phyloP scores from a whole-genome alignment of 1,284 basidiomycete genomes.

The Meira miltonrushii region DNA sequence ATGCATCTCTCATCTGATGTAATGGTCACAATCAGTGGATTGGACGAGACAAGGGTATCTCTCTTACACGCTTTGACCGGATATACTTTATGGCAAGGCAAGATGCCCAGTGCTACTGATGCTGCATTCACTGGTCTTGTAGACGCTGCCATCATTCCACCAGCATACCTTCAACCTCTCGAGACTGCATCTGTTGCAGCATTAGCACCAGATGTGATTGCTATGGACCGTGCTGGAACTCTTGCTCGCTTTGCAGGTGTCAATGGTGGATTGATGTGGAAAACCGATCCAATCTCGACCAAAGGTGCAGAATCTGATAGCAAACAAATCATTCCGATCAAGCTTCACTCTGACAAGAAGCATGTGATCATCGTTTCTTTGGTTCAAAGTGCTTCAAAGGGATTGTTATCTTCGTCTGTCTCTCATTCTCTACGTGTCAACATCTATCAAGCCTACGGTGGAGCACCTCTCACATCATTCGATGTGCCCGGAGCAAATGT shows the following conservation, averaged over 20 bases:
- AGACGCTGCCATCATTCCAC: slow-evolving; percentile 33
- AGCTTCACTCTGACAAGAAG: background rate
- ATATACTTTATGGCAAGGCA: slow-evolving; percentile 59
- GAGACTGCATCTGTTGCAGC: slow-evolving; percentile 6
- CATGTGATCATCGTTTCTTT: slow-evolving; percentile 5
- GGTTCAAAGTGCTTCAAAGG: background rate
- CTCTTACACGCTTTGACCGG: slow-evolving; percentile 67
- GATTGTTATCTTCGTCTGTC: slow-evolving; percentile 1
- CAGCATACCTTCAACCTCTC: background rate
- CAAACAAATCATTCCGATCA: slow-evolving; percentile 2
- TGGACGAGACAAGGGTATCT: slow-evolving; percentile 67
- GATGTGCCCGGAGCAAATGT: slow-evolving; percentile 5
- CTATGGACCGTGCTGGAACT: slow-evolving; percentile 29
- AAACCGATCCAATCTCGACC: slow-evolving; percentile 17
- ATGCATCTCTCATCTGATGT: slow-evolving; percentile 62
- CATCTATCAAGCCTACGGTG: slow-evolving; percentile 23
- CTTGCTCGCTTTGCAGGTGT: slow-evolving; percentile 22
- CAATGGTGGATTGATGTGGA: slow-evolving; percentile 1
- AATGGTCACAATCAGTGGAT: slow-evolving; percentile 62
- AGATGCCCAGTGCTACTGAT: slow-evolving; percentile 16
- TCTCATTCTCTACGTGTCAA: slow-evolving; percentile 12
- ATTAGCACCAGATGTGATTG: slow-evolving; percentile 21
- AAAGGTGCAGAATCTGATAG: background rate
- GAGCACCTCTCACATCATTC: slow-evolving; percentile 23
- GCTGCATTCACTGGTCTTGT: slow-evolving; percentile 22